Evolutionary conservation across 345 rosid species (phyloP).

Genomic region (Bretschneidera sinensis): DNA sequence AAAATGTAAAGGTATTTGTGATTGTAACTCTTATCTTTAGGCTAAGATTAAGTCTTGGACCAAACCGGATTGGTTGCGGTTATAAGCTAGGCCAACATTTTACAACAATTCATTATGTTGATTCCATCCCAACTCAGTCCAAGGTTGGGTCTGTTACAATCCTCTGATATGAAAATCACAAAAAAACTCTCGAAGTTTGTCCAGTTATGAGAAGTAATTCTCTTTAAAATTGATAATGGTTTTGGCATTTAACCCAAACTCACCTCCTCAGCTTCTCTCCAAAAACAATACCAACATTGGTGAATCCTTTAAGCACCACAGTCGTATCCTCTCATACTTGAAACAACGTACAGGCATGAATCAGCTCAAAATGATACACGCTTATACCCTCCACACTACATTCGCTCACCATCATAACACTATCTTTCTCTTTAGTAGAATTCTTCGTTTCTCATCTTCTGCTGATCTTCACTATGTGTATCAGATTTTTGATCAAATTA

Average conservation of each 20-base stretch:
- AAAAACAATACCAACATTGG: slow-evolving; percentile 5
- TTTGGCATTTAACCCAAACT: slow-evolving; percentile 23
- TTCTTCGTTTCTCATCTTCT: slow-evolving; percentile 51
- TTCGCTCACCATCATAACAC: slow-evolving; percentile 32
- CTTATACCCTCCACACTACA: slow-evolving; percentile 55
- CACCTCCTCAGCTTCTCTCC: slow-evolving; percentile 31
- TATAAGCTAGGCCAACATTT: too few relatives aligned
- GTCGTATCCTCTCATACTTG: slow-evolving; percentile 35
- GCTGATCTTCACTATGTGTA: slow-evolving; percentile 45
- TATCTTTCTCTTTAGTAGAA: slow-evolving; percentile 50
- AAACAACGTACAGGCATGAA: slow-evolving; percentile 46
- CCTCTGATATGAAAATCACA: too few relatives aligned
- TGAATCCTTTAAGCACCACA: slow-evolving; percentile 24
- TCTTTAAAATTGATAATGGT: too few relatives aligned
- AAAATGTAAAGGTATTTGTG: too few relatives aligned
- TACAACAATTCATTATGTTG: too few relatives aligned
- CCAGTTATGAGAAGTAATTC: too few relatives aligned
- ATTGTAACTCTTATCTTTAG: too few relatives aligned
- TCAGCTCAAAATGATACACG: slow-evolving; percentile 71
- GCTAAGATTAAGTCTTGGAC: too few relatives aligned
- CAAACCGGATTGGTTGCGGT: too few relatives aligned
- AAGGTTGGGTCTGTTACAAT: too few relatives aligned
- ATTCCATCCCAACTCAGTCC: too few relatives aligned
- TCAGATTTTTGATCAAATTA: slow-evolving; percentile 43
- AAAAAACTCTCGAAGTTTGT: too few relatives aligned